Evolutionary conservation across 208 protist genomes (phyloP).

Genomic region (Entamoeba histolytica): DNA sequence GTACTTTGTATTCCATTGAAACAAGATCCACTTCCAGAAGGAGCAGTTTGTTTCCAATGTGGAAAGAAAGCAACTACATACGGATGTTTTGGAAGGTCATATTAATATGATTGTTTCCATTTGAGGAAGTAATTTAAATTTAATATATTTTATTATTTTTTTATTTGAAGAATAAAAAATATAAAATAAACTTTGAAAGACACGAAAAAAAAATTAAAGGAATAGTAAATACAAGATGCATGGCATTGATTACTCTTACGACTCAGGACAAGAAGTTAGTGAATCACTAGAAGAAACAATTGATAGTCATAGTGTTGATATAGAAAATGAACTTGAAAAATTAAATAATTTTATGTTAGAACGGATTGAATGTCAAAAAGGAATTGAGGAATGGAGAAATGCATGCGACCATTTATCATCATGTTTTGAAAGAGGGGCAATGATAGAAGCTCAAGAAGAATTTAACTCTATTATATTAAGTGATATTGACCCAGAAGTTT

Average conservation of each 20-base stretch:
- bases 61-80: neutral
- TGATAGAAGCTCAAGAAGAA: neutral
- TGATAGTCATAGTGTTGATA: neutral
- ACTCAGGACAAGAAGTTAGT: neutral
- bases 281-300: neutral
- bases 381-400: neutral
- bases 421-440: neutral
- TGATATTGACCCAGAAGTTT: neutral
- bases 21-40: neutral
- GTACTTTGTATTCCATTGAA: neutral
- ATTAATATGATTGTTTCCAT: neutral
- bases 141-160: too few relatives aligned
- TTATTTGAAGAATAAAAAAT: too few relatives aligned
- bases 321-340: neutral
- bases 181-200: too few relatives aligned
- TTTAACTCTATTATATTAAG: neutral
- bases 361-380: neutral
- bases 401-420: neutral
- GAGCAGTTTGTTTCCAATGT: neutral
- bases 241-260: neutral
- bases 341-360: neutral
- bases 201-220: too few relatives aligned
- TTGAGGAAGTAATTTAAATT: too few relatives aligned
- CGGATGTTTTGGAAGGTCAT: neutral
- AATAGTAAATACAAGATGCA: neutral